These are phyloP conservation scores for Wallacemonas sp. DNA, from an alignment of 208 protist species.

Conservation along the genomic window DNA sequence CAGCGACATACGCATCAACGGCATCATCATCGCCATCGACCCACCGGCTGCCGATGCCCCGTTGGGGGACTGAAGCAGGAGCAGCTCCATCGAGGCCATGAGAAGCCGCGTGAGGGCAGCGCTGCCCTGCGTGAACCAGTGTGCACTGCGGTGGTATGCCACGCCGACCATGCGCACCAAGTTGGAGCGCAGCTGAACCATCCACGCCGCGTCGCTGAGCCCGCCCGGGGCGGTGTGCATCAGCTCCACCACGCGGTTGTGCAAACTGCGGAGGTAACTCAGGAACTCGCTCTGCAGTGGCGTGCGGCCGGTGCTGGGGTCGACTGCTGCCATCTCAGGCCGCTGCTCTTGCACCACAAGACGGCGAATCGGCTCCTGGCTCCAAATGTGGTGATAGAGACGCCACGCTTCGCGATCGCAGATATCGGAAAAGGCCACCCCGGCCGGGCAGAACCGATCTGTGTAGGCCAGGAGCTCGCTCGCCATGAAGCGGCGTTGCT, in stretches of 20 bases:
- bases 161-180: neutral
- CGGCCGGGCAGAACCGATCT: neutral
- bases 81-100: neutral
- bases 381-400: slow-evolving; percentile 8
- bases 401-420: neutral
- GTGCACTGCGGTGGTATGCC: neutral
- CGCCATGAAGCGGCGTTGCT: neutral
- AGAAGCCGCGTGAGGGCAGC: slow-evolving; percentile 6
- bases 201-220: neutral
- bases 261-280: neutral
- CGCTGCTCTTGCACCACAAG: neutral
- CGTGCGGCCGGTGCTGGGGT: neutral
- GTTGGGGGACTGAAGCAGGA: neutral
- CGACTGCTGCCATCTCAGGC: neutral
- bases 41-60: neutral
- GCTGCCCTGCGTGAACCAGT: slow-evolving; percentile 13
- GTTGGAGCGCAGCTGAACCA: neutral
- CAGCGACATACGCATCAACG: slow-evolving; percentile 21
- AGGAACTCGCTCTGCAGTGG: slow-evolving; percentile 9
- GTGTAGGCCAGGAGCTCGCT: neutral
- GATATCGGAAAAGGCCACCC: neutral
- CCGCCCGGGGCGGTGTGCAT: neutral
- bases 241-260: neutral
- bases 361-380: neutral
- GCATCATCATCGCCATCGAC: slow-evolving; percentile 12